These are phyloP conservation scores for Cerioporus squamosus DNA, from an alignment of 1,284 basidiomycete genomes.

Conservation along the genomic window DNA sequence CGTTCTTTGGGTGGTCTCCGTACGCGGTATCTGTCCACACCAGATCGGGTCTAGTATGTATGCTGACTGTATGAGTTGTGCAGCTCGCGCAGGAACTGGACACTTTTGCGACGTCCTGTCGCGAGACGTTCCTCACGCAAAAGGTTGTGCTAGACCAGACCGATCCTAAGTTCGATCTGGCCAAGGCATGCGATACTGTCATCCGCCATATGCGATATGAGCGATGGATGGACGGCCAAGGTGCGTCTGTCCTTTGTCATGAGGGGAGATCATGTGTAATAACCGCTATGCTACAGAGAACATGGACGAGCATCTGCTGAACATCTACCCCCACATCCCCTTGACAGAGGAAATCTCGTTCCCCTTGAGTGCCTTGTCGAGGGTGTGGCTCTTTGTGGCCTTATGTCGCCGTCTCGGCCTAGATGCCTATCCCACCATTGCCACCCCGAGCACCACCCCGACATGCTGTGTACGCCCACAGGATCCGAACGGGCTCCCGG, in stretches of 20 bases:
- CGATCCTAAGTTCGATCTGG: slow-evolving; percentile 24
- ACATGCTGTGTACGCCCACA: slow-evolving; percentile 5
- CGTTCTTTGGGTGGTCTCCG: slow-evolving; percentile 54
- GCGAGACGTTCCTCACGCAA: slow-evolving; percentile 17
- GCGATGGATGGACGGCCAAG: slow-evolving; percentile 5
- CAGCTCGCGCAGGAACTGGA: slow-evolving; percentile 47
- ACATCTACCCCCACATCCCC: slow-evolving; percentile 3
- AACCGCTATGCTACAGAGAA: not conserved
- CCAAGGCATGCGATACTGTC: not conserved
- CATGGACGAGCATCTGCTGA: not conserved
- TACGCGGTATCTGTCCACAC: slow-evolving; percentile 40
- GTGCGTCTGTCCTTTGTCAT: slow-evolving; percentile 7
- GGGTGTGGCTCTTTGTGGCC: slow-evolving; percentile 61
- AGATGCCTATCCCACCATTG: slow-evolving; percentile 47
- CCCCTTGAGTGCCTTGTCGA: slow-evolving; percentile 44
- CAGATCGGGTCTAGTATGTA: not conserved
- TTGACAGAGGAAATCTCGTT: not conserved
- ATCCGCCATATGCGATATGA: not conserved
- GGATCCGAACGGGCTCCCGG: not conserved
- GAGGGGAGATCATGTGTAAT: not conserved
- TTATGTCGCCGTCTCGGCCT: slow-evolving; percentile 56
- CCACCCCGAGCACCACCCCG: not conserved
- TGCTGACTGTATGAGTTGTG: not conserved
- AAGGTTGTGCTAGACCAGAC: slow-evolving; percentile 14
- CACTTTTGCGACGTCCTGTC: slow-evolving; percentile 39